Percentiles rank a stretch among this genome's conserved stretches.
Evolutionary conservation across 129 eudicot species (phyloP).

Genomic region (Logfia minima): DNA sequence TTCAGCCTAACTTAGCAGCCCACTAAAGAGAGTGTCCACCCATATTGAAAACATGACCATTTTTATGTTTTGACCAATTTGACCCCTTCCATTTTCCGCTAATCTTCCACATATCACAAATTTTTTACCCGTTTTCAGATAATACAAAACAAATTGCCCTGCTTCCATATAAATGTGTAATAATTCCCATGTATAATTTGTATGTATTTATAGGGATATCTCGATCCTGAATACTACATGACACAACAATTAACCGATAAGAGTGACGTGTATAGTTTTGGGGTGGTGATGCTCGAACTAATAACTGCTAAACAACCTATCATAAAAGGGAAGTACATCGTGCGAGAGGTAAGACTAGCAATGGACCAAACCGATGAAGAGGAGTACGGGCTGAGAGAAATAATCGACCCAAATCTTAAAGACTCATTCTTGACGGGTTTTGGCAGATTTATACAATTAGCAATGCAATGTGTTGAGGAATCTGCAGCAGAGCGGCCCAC

Average conservation of each 20-base stretch:
- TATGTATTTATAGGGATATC: slow-evolving; percentile 65
- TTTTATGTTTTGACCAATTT: background rate
- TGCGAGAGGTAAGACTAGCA: slow-evolving; percentile 68
- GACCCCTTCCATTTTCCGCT: background rate
- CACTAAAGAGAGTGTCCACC: too few relatives aligned
- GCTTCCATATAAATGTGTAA: background rate
- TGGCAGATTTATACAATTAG: slow-evolving; percentile 62
- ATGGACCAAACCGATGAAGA: slow-evolving; percentile 61
- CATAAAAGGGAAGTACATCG: slow-evolving; percentile 86
- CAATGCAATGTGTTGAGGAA: slow-evolving; percentile 89
- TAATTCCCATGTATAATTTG: background rate
- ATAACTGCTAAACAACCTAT: slow-evolving; percentile 80
- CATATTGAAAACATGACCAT: too few relatives aligned
- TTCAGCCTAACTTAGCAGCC: too few relatives aligned
- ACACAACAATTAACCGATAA: slow-evolving; percentile 92
- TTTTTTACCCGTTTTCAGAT: background rate
- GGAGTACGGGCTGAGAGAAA: slow-evolving; percentile 51
- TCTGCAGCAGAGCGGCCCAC: slow-evolving; percentile 84
- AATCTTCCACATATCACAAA: background rate
- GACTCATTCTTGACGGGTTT: slow-evolving; percentile 51
- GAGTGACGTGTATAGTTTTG: slow-evolving; percentile 94
- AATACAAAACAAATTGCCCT: background rate
- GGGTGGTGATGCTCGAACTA: slow-evolving; percentile 95
- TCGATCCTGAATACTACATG: slow-evolving; percentile 98
- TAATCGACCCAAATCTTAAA: slow-evolving; percentile 64